These are phyloP conservation scores for Pulveroboletus sp. DNA, from an alignment of 768 basidiomycete genomes.

Conservation along the genomic window DNA sequence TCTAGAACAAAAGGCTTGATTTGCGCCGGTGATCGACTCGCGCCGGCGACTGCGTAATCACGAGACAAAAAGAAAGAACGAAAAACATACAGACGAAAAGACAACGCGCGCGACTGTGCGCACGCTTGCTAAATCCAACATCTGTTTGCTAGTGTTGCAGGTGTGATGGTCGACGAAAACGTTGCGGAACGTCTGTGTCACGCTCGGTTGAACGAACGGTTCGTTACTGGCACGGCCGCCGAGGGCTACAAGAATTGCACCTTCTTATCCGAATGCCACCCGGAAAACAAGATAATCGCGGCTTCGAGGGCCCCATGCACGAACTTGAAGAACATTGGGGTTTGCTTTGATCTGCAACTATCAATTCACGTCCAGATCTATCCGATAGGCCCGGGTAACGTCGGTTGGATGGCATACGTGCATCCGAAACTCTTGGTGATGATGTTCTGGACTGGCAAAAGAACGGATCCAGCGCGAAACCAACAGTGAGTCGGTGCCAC, in stretches of 20 bases:
- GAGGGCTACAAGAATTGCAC: constrained; percentile 25
- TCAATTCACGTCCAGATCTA: not conserved
- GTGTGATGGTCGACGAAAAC: constrained; percentile 56
- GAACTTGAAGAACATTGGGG: constrained; percentile 57
- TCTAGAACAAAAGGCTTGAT: too few relatives aligned
- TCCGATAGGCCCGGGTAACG: too few relatives aligned
- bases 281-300: constrained; percentile 46
- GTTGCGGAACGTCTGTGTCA: constrained; percentile 55
- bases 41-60: too few relatives aligned
- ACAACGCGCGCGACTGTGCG: too few relatives aligned
- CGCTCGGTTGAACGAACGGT: constrained; percentile 30
- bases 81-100: too few relatives aligned
- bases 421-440: constrained; percentile 64
- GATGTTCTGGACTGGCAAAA: constrained; percentile 49
- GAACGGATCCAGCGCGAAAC: not conserved
- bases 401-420: constrained; percentile 52
- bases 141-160: constrained; percentile 59
- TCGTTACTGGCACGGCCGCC: not conserved
- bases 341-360: constrained; percentile 50
- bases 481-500: constrained; percentile 61
- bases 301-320: constrained; percentile 50
- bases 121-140: too few relatives aligned
- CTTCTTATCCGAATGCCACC: constrained; percentile 66
- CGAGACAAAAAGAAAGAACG: too few relatives aligned
- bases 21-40: too few relatives aligned